Evolutionary conservation across 192 early-diverging fungal species (phyloP).

Genomic region (Spizellomyces sp.): DNA sequence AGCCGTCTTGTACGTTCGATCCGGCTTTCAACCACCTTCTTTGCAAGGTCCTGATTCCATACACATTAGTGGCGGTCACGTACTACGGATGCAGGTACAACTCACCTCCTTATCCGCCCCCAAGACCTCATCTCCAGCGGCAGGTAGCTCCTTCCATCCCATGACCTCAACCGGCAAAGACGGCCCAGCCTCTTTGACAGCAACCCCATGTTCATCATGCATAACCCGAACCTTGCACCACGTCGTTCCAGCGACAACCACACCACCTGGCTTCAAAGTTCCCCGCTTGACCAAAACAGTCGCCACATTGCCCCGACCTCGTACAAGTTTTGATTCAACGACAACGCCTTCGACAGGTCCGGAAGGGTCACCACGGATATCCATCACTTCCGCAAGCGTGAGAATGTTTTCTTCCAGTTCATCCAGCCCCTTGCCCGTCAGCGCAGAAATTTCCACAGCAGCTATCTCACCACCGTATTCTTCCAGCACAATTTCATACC

Average conservation of each 20-base stretch:
- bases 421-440: slow-evolving; percentile 84
- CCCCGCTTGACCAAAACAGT: slow-evolving; percentile 89
- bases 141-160: slow-evolving; percentile 93
- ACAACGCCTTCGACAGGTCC: slow-evolving; percentile 82
- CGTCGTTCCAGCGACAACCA: slow-evolving; percentile 82
- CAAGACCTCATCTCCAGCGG: slow-evolving; percentile 86
- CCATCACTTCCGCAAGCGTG: slow-evolving; percentile 82
- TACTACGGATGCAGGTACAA: too few species aligned
- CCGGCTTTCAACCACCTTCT: slow-evolving; percentile 73
- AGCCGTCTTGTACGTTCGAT: slow-evolving; percentile 61
- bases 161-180: slow-evolving; percentile 83
- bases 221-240: slow-evolving; percentile 89
- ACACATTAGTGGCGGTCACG: too few species aligned
- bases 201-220: slow-evolving; percentile 74
- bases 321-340: slow-evolving; percentile 86
- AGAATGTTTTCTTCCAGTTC: slow-evolving; percentile 87
- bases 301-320: slow-evolving; percentile 81
- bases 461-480: slow-evolving; percentile 93
- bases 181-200: slow-evolving; percentile 76
- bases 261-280: slow-evolving; percentile 74
- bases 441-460: slow-evolving; percentile 85
- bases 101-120: slow-evolving; percentile 62
- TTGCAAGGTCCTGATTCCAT: slow-evolving; percentile 59
- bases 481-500: slow-evolving; percentile 83
- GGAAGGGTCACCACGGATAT: slow-evolving; percentile 80